Evolutionary conservation across 371 early-diverging fungal genomes (phyloP), one percentile per base, ranked within the genome.

Genomic region (Mucor circinelloides): DNA sequence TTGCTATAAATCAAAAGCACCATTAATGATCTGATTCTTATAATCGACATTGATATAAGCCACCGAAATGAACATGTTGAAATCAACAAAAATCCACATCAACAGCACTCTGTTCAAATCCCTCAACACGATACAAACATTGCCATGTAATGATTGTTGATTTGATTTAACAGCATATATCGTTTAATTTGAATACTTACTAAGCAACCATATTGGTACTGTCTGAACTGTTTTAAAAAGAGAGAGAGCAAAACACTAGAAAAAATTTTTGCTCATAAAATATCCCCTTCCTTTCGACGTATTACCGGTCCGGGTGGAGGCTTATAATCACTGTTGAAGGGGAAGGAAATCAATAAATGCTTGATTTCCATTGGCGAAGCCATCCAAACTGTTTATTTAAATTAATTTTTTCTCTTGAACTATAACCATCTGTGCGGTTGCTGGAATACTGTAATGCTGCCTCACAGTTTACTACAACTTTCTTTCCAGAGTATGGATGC

Each of bases 131-230:
- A 40, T 40, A 17, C 40, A 40, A 17, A 17, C 40, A 40, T 40
- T 21, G 6, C 0, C 21, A 46, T 19, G 46, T 46, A 46, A 46
- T 46, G 21, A 46, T 46, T 44, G 44, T 19, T 44, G 46, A 21
- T 21, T 10, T 2, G 13, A 54, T 27, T 28, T 25, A 25, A 54
- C 28, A 54, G 25, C 10, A 28, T 3, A 54, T 54, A 12, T 25
- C 25, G 54, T 25, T 54, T 15, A 7, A 10, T 25, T 54, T 28
- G 28, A 5, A 8, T 44, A 75, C 75, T 71, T 75, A 75, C 75
- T 71, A 75, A 69, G 75, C 74, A 67, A 70, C 74, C 75, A 75
- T 75, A 40, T 65, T 66, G 68, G 62, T 72, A 75, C 75, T 72
- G 69, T 70, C 67, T 70, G 67, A 67, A 70, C 70, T 66, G 70